Evolutionary conservation across 345 rosid genomes (phyloP).

Genomic region (Eucalyptus pauciflora): DNA sequence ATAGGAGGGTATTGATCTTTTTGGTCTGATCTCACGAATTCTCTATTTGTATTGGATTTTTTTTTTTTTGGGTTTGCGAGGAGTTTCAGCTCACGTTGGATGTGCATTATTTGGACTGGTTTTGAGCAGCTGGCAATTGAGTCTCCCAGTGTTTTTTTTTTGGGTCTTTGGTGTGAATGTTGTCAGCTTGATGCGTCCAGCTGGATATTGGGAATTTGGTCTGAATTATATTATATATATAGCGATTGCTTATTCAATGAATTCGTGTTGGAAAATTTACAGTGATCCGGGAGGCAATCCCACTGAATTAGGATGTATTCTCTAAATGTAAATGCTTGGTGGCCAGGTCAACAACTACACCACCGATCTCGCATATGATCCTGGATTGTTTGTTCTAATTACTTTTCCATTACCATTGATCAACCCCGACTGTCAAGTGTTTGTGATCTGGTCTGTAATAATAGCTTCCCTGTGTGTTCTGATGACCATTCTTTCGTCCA

Average conservation of each 20-base stretch:
- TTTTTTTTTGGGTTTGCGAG: not conserved
- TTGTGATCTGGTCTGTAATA: not conserved
- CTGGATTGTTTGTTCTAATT: not conserved
- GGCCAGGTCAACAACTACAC: not conserved
- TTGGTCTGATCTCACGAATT: not conserved
- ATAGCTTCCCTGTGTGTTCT: not conserved
- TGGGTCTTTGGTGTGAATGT: not conserved
- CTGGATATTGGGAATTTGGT: not conserved
- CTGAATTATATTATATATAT: not conserved
- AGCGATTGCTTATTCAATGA: not conserved
- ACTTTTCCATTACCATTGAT: not conserved
- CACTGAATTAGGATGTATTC: not conserved
- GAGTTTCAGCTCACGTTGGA: not conserved
- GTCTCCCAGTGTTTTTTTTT: not conserved
- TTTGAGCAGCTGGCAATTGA: not conserved
- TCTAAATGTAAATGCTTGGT: not conserved
- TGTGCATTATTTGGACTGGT: not conserved
- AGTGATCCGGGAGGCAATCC: not conserved
- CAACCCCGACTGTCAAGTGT: not conserved
- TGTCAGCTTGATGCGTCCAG: not conserved
- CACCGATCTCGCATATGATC: not conserved
- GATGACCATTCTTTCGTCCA: not conserved
- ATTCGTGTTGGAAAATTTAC: not conserved
- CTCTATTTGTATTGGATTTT: not conserved
- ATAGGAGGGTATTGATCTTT: slow-evolving; percentile 24